Evolutionary conservation across 441 rosid genomes (phyloP).

Genomic region (Breynia disticha): DNA sequence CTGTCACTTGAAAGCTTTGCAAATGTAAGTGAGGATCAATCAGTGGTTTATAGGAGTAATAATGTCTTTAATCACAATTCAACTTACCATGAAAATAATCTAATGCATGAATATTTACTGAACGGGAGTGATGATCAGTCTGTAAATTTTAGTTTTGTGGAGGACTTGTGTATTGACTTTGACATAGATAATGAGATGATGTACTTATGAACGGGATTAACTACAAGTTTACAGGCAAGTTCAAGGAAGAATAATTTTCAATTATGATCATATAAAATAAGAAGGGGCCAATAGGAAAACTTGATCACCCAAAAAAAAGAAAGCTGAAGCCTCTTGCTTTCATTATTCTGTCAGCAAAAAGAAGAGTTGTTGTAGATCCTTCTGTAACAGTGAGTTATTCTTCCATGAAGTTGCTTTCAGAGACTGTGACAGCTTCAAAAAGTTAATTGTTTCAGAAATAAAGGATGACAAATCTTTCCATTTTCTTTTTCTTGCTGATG

Average conservation of each 20-base stretch:
- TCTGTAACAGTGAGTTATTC: not conserved
- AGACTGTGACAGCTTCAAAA: no score
- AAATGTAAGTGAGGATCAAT: slow-evolving; percentile 10
- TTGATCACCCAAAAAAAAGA: not conserved
- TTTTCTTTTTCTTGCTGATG: not conserved
- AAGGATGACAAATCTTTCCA: not conserved
- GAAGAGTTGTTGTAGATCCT: not conserved
- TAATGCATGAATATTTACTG: slow-evolving; percentile 13
- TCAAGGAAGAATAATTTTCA: slow-evolving; percentile 15
- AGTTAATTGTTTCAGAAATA: no score
- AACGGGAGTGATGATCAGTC: slow-evolving; percentile 21
- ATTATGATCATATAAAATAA: not conserved
- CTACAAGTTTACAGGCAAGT: slow-evolving; percentile 2
- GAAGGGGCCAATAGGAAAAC: not conserved
- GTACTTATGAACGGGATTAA: slow-evolving; percentile 21
- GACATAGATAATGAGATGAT: slow-evolving; percentile 22
- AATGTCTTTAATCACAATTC: slow-evolving; percentile 8
- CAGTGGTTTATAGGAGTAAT: slow-evolving; percentile 11
- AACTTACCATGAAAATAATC: slow-evolving; percentile 20
- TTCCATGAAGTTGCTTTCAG: not conserved
- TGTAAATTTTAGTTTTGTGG: slow-evolving; percentile 27
- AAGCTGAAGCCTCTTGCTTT: not conserved
- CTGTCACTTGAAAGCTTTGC: slow-evolving; percentile 31
- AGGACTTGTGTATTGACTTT: slow-evolving; percentile 25
- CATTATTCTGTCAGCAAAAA: not conserved